Evolutionary conservation across 1,284 basidiomycete species (phyloP).

Genomic region (Ceratobasidium sp.): DNA sequence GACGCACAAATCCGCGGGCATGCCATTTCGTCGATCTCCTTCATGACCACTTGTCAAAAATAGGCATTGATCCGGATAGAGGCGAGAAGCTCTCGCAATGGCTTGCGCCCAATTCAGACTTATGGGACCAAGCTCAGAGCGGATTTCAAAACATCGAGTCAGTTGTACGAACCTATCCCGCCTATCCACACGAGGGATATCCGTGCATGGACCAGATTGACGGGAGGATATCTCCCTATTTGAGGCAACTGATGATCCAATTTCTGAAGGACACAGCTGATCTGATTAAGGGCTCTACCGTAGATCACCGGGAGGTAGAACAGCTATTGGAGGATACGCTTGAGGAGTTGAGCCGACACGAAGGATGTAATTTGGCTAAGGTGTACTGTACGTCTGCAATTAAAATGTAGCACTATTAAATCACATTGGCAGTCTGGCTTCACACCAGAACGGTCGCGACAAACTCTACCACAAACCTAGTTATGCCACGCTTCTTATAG

Average conservation of each 20-base stretch:
- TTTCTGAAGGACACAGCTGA: background rate
- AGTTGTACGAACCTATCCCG: background rate
- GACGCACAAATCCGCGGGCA: background rate
- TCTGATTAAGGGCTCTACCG: background rate
- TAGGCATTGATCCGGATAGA: background rate
- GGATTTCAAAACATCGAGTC: background rate
- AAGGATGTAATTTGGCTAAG: conserved; percentile 13
- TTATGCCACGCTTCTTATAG: too few relatives aligned
- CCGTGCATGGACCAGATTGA: background rate
- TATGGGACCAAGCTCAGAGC: background rate
- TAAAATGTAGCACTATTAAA: too few relatives aligned
- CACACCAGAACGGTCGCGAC: too few relatives aligned
- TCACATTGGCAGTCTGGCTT: background rate
- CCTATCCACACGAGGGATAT: conserved; percentile 2
- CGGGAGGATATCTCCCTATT: background rate
- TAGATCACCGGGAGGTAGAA: background rate
- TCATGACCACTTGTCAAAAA: background rate
- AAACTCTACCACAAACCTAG: too few relatives aligned
- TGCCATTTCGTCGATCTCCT: conserved; percentile 2
- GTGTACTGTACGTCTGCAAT: conserved; percentile 1
- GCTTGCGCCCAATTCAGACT: conserved; percentile 3
- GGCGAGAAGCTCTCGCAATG: background rate
- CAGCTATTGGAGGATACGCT: background rate
- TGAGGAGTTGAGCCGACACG: conserved; percentile 3
- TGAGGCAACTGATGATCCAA: background rate